Evolutionary conservation across 2,329 filamentous ascomycete genomes (phyloP), one percentile per base, ranked within the genome.

Genomic region (Aspergillus pseudoterreus): DNA sequence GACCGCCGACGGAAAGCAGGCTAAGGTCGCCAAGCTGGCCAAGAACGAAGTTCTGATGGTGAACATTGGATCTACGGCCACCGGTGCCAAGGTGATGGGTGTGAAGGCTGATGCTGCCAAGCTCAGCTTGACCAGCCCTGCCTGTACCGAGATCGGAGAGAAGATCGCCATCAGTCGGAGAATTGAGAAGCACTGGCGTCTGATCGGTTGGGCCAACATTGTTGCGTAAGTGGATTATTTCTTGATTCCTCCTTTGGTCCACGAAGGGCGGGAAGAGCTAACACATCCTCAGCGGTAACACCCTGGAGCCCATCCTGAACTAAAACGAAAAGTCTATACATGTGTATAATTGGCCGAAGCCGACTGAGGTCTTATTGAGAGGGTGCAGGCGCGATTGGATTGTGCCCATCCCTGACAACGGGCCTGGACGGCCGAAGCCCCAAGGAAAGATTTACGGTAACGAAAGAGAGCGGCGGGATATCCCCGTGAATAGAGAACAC

Each of bases 11-110:
- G 94, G 94, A 71, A 99, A 99, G 82, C 94, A 97, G 77, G 92
- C 92, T 68, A 99, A 99, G 86, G 94, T 99, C 61, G 91, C 92
- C 65, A 99, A 99, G 80, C 82, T 99, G 60, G 81, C 91, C 52
- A 99, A 97, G 85, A 96, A 96, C 77, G 94, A 99, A 75, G 91
- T 97, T 67, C 87, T 99, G 75, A 97, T 99, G 94, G 94, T 99
- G 61, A 99, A 99, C 81, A 99, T 99, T 70, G 94, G 94, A 56
- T 96, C 90, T 35, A 97, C 92, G 9, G 95, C 94, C 43, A 96
- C 92, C 12, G 94, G 94, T 75, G 94, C 94, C 62, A 99, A 97
- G 84, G 90, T 99, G 49, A 84, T 94, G 53, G 92, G 90, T 66
- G 95, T 97, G 70, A 96, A 94, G 83, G 92, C 92, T 68, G 94